phyloP scores from a whole-genome alignment of 306 rosid species.

The Sicyos edulis region DNA sequence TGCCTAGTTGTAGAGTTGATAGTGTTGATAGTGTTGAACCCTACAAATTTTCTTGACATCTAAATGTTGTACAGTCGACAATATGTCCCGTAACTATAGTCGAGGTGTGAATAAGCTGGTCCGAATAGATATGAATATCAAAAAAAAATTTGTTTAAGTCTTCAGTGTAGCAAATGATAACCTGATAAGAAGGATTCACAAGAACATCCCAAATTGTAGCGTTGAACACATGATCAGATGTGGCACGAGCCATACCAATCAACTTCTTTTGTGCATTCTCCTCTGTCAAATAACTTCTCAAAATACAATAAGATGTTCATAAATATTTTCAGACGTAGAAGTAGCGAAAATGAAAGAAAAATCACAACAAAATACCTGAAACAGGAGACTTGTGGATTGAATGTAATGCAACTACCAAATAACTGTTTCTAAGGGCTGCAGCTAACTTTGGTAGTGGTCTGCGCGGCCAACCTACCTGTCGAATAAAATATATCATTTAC shows the following conservation, averaged over 20 bases:
- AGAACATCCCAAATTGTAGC: constrained; percentile 99
- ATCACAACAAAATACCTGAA: constrained; percentile 53
- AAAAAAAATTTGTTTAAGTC: background rate
- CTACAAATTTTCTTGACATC: no score
- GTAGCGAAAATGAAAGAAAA: constrained; percentile 10
- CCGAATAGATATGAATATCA: no score
- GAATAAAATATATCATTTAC: constrained; percentile 14
- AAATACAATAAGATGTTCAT: constrained; percentile 91
- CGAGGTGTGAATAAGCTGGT: no score
- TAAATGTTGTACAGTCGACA: no score
- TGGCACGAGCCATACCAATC: constrained; percentile 98
- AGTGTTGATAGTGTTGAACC: no score
- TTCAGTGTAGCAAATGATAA: background rate
- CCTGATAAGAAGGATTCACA: constrained; percentile 85
- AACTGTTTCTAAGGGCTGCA: constrained; percentile 87
- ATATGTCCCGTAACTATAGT: no score
- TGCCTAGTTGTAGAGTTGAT: no score
- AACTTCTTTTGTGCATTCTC: constrained; percentile 63
- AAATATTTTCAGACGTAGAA: constrained; percentile 46
- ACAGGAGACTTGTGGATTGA: constrained; percentile 57
- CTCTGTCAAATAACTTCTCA: constrained; percentile 98
- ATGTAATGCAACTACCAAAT: constrained; percentile 79
- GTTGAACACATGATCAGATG: constrained; percentile 95
- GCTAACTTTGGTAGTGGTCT: constrained; percentile 77
- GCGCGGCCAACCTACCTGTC: constrained; percentile 95